Evolutionary conservation across 345 rosid genomes (phyloP), one percentile per base, ranked within the genome.

Genomic region (Salix viminalis): DNA sequence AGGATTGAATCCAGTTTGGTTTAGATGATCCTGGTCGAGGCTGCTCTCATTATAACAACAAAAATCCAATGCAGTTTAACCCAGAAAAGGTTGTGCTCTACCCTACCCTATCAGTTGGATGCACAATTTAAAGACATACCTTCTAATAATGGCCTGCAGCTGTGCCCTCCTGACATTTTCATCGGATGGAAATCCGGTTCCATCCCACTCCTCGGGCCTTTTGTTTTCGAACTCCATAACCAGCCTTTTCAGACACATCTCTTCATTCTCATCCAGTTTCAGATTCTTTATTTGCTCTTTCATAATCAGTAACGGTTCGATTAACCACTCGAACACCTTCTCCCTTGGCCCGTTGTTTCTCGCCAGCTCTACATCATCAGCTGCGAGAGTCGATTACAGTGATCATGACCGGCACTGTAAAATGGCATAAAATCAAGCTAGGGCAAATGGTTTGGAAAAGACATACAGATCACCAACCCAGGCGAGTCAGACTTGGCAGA

Each of bases 221-320:
- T 86, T 89, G 24, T 87, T 90, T 82, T 85, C 75, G 80, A 79
- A 77, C 66, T 60, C 72, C 77, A 90, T 85, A 42, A 87, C 85
- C 39, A 94, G 30, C 73, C 72, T 85, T 81, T 88, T 83, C 19
- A 94, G 85, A 77, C 84, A 81, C 48, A 65, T 73, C 77, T 92
- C 97, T 85, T 94, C 92, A 12, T 84, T 76, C 72, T 83, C 89
- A 12, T 81, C 80, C 65, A 92, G 80, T 46, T 81, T 76, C 19
- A 92, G 87, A 54, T 88, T 82, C 87, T 84, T 91, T 76, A 94
- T 81, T 73, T 92, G 97, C 70, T 94, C 97, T 83, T 90, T 92
- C 88, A 92, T 91, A 69, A 87, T 81, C 75, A 94, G 54, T 42
- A 92, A 72, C 6, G 98, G 97, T 18, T 75, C 94, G n/a, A 89